phyloP scores from a whole-genome alignment of 2,329 filamentous ascomycete species.

The Aspergillus fumigatus region DNA sequence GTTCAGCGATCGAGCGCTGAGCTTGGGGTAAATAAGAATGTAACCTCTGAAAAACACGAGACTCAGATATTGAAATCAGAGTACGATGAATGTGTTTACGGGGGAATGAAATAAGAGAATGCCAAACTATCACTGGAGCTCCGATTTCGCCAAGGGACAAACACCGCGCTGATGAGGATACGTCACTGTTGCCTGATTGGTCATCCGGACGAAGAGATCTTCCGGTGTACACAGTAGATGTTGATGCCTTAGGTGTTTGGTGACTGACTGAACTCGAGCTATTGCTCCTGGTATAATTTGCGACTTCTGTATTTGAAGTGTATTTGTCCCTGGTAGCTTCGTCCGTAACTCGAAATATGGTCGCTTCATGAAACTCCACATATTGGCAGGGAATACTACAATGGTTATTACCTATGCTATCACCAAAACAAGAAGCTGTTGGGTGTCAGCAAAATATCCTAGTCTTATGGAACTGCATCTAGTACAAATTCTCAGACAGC shows the following conservation, averaged over 20 bases:
- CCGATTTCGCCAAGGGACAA: background rate
- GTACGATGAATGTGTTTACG: background rate
- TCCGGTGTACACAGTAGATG: slow-evolving; percentile 9
- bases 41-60: background rate
- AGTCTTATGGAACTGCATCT: background rate
- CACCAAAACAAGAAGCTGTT: background rate
- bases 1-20: background rate
- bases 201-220: slow-evolving; percentile 27
- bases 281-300: background rate
- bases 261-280: background rate
- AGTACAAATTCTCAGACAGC: background rate
- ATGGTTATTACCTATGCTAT: background rate
- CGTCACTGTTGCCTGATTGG: slow-evolving; percentile 38
- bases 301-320: background rate
- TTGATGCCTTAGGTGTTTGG: slow-evolving; percentile 13
- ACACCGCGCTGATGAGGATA: slow-evolving; percentile 16
- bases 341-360: no score
- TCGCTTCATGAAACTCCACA: background rate
- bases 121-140: slow-evolving; percentile 2
- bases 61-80: background rate
- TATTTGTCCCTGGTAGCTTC: background rate
- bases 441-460: background rate
- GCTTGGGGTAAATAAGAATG: background rate
- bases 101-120: background rate
- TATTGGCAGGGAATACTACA: background rate